phyloP scores from a whole-genome alignment of 2,329 filamentous ascomycete genomes.

The Penicillium sclerotigenum region DNA sequence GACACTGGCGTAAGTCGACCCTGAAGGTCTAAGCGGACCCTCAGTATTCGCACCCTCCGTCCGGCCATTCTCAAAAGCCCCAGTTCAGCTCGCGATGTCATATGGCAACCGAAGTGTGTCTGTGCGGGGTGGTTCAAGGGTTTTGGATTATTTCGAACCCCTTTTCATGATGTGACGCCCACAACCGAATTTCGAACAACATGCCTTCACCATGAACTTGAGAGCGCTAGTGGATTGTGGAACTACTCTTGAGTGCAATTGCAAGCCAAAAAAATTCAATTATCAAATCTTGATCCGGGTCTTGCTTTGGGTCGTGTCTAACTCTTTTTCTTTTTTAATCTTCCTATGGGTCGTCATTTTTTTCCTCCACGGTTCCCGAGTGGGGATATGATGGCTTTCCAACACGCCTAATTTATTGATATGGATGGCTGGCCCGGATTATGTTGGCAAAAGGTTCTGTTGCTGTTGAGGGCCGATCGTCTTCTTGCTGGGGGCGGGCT shows the following conservation, averaged over 20 bases:
- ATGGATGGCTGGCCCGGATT: slow-evolving; percentile 4
- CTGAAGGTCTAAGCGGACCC: slow-evolving; percentile 81
- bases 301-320: slow-evolving; percentile 1
- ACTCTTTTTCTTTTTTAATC: not conserved
- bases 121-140: slow-evolving; percentile 15
- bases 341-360: slow-evolving; percentile 2
- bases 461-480: slow-evolving; percentile 7
- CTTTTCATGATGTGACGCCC: slow-evolving; percentile 19
- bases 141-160: slow-evolving; percentile 26
- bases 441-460: slow-evolving; percentile 2
- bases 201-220: slow-evolving; percentile 13
- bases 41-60: slow-evolving; percentile 41
- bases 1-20: slow-evolving; percentile 99
- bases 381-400: slow-evolving; percentile 1
- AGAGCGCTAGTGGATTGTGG: slow-evolving; percentile 23
- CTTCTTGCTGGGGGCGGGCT: slow-evolving; percentile 10
- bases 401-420: not conserved
- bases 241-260: slow-evolving; percentile 23
- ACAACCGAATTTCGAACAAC: slow-evolving; percentile 13
- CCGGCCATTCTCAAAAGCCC: slow-evolving; percentile 31
- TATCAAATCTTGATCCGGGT: slow-evolving; percentile 12
- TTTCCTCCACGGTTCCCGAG: slow-evolving; percentile 7
- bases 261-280: slow-evolving; percentile 12
- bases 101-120: slow-evolving; percentile 20
- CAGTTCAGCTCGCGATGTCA: slow-evolving; percentile 29